phyloP scores from a whole-genome alignment of 257 asterid species.

The Lycium ferocissimum region DNA sequence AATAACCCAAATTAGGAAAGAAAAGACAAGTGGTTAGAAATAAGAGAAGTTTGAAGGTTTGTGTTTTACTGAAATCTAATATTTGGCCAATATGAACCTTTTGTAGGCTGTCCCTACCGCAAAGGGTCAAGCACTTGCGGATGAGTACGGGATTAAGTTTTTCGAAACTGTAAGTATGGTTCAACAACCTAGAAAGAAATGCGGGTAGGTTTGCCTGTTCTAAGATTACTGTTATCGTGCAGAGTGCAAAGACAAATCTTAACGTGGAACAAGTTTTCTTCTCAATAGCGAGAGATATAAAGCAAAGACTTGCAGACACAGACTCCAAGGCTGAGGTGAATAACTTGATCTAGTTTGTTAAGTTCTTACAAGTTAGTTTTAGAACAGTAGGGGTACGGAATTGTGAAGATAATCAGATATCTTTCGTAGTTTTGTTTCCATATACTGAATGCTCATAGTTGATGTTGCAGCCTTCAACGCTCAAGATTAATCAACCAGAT shows the following conservation, averaged over 20 bases:
- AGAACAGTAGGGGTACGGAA: neutral
- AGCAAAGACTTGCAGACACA: slow-evolving; percentile 54
- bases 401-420: neutral
- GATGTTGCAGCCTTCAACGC: slow-evolving; percentile 34
- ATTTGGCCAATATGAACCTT: neutral
- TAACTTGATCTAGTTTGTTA: neutral
- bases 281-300: slow-evolving; percentile 52
- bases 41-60: neutral
- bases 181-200: neutral
- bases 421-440: neutral
- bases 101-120: slow-evolving; percentile 43
- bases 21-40: neutral
- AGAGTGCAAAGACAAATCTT: slow-evolving; percentile 58
- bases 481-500: slow-evolving; percentile 36
- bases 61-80: neutral
- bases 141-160: slow-evolving; percentile 38
- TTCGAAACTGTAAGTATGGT: slow-evolving; percentile 38
- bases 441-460: neutral
- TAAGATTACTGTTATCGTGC: slow-evolving; percentile 10
- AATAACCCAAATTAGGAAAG: neutral
- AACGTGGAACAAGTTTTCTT: slow-evolving; percentile 58
- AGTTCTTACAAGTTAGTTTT: no score
- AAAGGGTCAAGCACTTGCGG: slow-evolving; percentile 43
- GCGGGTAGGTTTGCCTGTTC: neutral
- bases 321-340: slow-evolving; percentile 51